Evolutionary conservation across 257 asterid genomes (phyloP).

Genomic region (Ehretia macrophylla): DNA sequence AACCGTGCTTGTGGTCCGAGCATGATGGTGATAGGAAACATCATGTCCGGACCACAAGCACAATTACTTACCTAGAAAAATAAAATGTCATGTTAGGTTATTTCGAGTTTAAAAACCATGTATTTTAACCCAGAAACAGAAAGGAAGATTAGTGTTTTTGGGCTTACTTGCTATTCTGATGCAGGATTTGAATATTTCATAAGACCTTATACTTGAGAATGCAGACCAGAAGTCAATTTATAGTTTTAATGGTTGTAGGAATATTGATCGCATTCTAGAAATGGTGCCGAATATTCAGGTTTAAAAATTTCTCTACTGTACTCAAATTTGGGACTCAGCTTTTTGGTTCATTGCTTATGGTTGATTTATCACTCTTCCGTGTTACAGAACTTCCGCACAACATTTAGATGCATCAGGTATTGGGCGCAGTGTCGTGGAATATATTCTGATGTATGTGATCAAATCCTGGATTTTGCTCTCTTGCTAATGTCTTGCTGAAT

Average conservation of each 20-base stretch:
- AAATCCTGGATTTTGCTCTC: not conserved
- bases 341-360: not conserved
- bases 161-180: slow-evolving; percentile 3
- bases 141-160: not conserved
- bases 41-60: too few relatives aligned
- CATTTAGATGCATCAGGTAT: slow-evolving; percentile 37
- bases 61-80: too few relatives aligned
- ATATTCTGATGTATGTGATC: slow-evolving; percentile 33
- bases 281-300: slow-evolving; percentile 91
- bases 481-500: not conserved
- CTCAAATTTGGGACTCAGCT: not conserved
- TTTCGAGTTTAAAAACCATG: too few relatives aligned
- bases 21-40: too few relatives aligned
- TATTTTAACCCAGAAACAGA: not conserved
- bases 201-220: slow-evolving; percentile 78
- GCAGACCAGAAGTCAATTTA: slow-evolving; percentile 87
- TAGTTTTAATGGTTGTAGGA: slow-evolving; percentile 90
- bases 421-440: slow-evolving; percentile 45
- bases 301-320: not conserved
- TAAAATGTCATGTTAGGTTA: too few relatives aligned
- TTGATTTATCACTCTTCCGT: not conserved
- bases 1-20: too few relatives aligned
- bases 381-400: slow-evolving; percentile 37
- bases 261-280: slow-evolving; percentile 69
- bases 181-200: slow-evolving; percentile 71